Evolutionary conservation across 768 basidiomycete species (phyloP).

Genomic region (Podaxis carcinomalis): DNA sequence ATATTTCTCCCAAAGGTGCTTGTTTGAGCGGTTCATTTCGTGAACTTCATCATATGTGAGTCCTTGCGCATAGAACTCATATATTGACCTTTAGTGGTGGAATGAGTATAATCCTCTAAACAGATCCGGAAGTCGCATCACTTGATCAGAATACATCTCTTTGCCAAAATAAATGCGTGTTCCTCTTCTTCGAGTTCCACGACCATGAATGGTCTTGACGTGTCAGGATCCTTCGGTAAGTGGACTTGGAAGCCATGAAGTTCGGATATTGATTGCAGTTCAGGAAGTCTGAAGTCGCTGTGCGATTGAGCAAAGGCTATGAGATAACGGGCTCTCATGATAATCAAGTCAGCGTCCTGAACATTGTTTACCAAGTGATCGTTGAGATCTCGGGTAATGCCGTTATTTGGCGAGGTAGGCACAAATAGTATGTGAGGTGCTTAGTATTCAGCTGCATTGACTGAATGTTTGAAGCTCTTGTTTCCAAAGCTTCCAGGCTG

Average conservation of each 20-base stretch:
- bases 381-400: not conserved
- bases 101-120: conserved; percentile 1
- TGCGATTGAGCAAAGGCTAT: conserved; percentile 81
- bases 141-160: conserved; percentile 83
- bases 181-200: conserved; percentile 64
- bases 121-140: conserved; percentile 23
- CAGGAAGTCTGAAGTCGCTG: conserved; percentile 79
- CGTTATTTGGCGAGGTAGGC: not conserved
- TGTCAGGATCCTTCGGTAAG: conserved; percentile 42
- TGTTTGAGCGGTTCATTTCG: conserved; percentile 37
- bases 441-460: too few relatives aligned
- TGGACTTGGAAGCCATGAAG: conserved; percentile 61
- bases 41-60: conserved; percentile 70
- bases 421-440: not conserved
- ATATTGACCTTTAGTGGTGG: conserved; percentile 52
- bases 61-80: conserved; percentile 75
- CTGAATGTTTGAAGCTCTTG: too few relatives aligned
- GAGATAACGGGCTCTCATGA: conserved; percentile 38
- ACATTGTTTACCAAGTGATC: not conserved
- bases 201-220: conserved; percentile 69
- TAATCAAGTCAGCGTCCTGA: not conserved
- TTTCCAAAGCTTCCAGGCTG: too few relatives aligned
- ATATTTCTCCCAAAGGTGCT: conserved; percentile 53
- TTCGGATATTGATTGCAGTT: conserved; percentile 73
- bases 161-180: conserved; percentile 69